Evolutionary conservation across 2,329 filamentous ascomycete species (phyloP).

Genomic region (Diaporthe longicolla): DNA sequence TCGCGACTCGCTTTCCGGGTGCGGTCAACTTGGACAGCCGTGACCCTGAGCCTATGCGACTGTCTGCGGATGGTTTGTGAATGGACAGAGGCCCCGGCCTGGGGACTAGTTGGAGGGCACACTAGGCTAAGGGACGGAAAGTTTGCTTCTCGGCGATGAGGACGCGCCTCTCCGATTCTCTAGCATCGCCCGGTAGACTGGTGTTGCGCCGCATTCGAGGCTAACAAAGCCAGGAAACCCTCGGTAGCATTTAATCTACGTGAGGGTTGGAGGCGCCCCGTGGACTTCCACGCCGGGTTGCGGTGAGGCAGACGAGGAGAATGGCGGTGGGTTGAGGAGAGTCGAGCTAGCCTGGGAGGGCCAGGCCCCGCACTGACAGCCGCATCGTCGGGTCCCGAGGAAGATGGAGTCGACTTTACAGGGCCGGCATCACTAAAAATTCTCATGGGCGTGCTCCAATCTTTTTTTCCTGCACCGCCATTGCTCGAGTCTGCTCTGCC

Average conservation of each 20-base stretch:
- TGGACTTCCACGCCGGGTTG: conserved; percentile 18
- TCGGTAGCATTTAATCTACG: conserved; percentile 9
- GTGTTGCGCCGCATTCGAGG: background rate
- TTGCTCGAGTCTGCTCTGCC: conserved; percentile 15
- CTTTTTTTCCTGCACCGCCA: conserved; percentile 28
- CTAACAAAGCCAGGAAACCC: conserved; percentile 7
- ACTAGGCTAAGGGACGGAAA: conserved; percentile 25
- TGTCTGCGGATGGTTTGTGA: background rate
- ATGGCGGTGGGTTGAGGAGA: conserved; percentile 12
- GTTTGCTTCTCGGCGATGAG: conserved; percentile 21
- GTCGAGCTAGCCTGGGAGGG: conserved; percentile 1
- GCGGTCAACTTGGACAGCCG: background rate
- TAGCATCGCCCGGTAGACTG: conserved; percentile 4
- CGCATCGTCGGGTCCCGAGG: conserved; percentile 26
- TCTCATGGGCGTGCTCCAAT: conserved; percentile 18
- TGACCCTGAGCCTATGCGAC: background rate
- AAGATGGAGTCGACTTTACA: conserved; percentile 12
- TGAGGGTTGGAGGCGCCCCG: background rate
- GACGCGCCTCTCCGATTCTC: background rate
- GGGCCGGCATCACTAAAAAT: conserved; percentile 25
- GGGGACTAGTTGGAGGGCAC: conserved; percentile 3
- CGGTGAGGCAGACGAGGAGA: conserved; percentile 34
- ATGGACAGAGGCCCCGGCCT: background rate
- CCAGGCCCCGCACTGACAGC: conserved; percentile 32
- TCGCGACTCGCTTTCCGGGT: conserved; percentile 27